Evolutionary conservation across 2,329 filamentous ascomycete genomes (phyloP), one percentile per base, ranked within the genome.

Genomic region (Clonostachys solani): DNA sequence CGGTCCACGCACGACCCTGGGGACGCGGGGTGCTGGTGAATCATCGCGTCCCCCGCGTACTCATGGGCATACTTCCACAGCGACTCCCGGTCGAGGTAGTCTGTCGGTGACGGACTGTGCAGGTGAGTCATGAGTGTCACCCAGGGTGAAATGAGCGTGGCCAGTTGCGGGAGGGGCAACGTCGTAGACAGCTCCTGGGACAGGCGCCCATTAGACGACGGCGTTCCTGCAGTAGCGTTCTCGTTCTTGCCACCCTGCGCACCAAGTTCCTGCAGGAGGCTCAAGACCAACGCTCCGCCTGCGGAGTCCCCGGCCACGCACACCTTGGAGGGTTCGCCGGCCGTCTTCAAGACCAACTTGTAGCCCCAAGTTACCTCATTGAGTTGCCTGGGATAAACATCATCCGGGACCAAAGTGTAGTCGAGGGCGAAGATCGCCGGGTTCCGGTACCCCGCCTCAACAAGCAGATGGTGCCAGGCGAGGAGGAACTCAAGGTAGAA

Each of bases 401-500:
- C 76, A 54, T 91, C 86, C 2, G 88, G 88, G 0, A 91, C 87
- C 1, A 95, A 73, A 1, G 85, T 89, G 61, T 94, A 94, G 50
- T 94, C 88, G 6, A 94, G 72, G 1, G 86, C 82, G 59, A 94
- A 90, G 5, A 94, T 77, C 18, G 87, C 86, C 1, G 89, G 89
- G 58, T 92, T 94, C 10, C 69, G 62, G 62, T 86, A 92, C 2
- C 86, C 86, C 16, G 74, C 70, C 45, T 77, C 68, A 47, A 80
- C 74, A 37, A 95, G 73, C 16, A 90, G 68, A 40, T 75, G 72
- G 12, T 88, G 69, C 84, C 86, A 90, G 9, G 82, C 79, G 46
- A 92, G 70, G 4, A 95, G 73, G 54, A 92, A 94, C 58, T 95
- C 90, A 35, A 92, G 78, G 62, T 95, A 95, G 64, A 95, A 95